Evolutionary conservation across 208 protist species (phyloP).

Genomic region (Polymyxa betae): DNA sequence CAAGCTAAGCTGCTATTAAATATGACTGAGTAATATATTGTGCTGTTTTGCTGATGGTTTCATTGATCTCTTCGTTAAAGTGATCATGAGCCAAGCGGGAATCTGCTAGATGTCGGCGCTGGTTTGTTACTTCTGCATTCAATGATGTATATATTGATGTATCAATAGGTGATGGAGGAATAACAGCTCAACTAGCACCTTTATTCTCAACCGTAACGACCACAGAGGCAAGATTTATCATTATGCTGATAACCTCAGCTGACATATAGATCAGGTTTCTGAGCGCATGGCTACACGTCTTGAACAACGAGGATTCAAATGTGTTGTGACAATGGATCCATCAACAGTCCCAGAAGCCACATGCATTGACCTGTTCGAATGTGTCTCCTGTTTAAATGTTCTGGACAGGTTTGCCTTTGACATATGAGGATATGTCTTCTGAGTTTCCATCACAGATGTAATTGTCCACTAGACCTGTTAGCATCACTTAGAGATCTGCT

Average conservation of each 20-base stretch:
- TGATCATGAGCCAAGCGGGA: background rate
- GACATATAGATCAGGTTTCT: conserved; percentile 21
- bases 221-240: background rate
- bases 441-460: background rate
- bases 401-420: conserved; percentile 18
- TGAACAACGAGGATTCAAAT: background rate
- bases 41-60: background rate
- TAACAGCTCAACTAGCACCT: conserved; percentile 10
- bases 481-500: conserved; percentile 1
- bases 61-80: background rate
- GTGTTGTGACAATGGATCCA: conserved; percentile 3
- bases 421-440: background rate
- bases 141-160: too few species aligned
- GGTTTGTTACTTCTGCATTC: too few species aligned
- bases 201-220: conserved; percentile 3
- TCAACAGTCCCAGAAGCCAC: background rate
- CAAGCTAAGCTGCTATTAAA: background rate
- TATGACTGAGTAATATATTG: background rate
- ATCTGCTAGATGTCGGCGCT: background rate
- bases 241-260: background rate
- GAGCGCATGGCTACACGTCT: conserved; percentile 22
- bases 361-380: background rate
- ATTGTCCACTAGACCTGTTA: background rate
- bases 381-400: background rate
- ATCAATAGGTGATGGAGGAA: background rate